Conservation (phyloP, 306 rosid species). For the Gleditsia sinensis region DNA sequence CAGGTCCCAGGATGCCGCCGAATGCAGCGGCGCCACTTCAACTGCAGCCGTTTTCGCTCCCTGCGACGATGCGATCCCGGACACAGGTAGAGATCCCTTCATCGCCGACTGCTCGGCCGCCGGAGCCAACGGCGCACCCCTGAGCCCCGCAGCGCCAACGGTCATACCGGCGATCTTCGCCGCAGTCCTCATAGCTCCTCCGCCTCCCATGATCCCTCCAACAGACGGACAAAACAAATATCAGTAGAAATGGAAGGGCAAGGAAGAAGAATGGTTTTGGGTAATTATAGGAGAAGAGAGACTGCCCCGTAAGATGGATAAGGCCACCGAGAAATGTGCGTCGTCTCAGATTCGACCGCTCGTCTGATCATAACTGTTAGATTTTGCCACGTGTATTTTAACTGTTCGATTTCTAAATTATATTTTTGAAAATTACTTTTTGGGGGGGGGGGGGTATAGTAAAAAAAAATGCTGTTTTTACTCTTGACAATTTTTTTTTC, state of each 20-base stretch:
- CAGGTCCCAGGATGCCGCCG: slow-evolving; percentile 40
- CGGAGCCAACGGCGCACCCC: slow-evolving; percentile 41
- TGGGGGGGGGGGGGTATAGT: too few relatives aligned
- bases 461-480: too few relatives aligned
- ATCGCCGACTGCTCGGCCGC: slow-evolving; percentile 45
- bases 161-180: slow-evolving; percentile 68
- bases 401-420: too few relatives aligned
- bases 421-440: too few relatives aligned
- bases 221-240: too few relatives aligned
- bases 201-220: slow-evolving; percentile 69
- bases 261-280: not conserved
- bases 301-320: not conserved
- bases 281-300: not conserved
- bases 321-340: not conserved
- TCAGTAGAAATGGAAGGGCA: not conserved
- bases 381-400: not conserved
- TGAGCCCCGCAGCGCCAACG: slow-evolving; percentile 32
- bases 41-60: slow-evolving; percentile 30
- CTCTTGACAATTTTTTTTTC: too few relatives aligned
- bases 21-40: slow-evolving; percentile 32
- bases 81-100: slow-evolving; percentile 32
- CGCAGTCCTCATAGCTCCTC: slow-evolving; percentile 65
- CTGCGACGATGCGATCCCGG: slow-evolving; percentile 45
- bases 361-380: too few relatives aligned
- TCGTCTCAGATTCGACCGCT: too few relatives aligned